Evolutionary conservation across 2,329 filamentous ascomycete genomes (phyloP), one percentile per base, ranked within the genome.

Genomic region (Hypoxylon sp.): DNA sequence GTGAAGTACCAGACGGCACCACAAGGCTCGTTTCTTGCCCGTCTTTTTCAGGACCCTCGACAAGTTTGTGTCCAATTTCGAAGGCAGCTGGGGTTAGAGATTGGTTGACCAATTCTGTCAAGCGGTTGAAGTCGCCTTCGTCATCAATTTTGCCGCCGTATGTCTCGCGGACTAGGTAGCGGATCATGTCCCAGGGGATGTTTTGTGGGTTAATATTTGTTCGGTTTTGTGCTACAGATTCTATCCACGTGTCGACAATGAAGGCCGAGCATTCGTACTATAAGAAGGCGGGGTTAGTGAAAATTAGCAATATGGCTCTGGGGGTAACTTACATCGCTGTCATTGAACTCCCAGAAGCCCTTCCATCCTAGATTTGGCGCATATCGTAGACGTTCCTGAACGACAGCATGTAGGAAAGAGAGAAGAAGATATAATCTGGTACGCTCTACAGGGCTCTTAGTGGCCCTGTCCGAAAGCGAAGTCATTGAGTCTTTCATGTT

Each of bases 281-380:
- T 30, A 68, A 19, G 19, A 46, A 36, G 4, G 38, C 56, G 36
- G 32, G 53, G 43, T 51, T 56, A 58, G 53, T 32, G 38, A 36
- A 23, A n/a, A 28, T 36, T 30, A 41, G 25, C 34, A 21, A 52
- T 52, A 23, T 14, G 13, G 17, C 17, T 41, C 49, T 49, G 21
- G 52, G n/a, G 23, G 45, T 61, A 72, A 90, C 93, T 92, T 88
- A 97, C 93, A 81, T 99, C 96, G 74, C 94, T 97, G 80, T 99
- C 97, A 78, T 99, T 99, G 81, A 99, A 99, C 81, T 99, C 97
- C 96, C 97, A 99, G 86, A 98, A 97, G 59, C 94, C 93, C 84
- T 97, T 98, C 96, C 96, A 99, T 67, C 96, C 96, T 60, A 99
- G 84, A 63, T 87, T 95, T 0, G 96, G 97, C 23, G 95, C 94